These are phyloP conservation scores for Pseudogymnoascus sp. DNA, from an alignment of 2,329 filamentous ascomycete species.

Conservation along the genomic window DNA sequence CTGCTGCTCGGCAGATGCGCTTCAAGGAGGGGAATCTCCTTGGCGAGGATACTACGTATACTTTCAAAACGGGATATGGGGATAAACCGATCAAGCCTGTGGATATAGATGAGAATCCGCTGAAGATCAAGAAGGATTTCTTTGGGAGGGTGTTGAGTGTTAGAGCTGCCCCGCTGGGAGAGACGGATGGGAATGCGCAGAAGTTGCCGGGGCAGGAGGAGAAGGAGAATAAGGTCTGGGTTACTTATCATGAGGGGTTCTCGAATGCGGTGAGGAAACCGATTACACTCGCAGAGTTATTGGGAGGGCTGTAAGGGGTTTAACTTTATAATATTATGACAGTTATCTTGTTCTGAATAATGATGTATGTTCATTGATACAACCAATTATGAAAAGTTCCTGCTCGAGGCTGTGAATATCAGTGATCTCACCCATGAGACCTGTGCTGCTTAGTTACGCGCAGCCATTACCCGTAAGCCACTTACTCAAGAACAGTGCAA, in stretches of 20 bases:
- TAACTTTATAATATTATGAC: background rate
- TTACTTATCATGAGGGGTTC: conserved; percentile 82
- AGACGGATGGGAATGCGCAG: conserved; percentile 36
- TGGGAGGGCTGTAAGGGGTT: conserved; percentile 53
- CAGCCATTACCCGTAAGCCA: background rate
- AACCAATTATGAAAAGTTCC: background rate
- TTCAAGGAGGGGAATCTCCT: conserved; percentile 46
- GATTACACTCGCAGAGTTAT: conserved; percentile 70
- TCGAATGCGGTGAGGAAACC: conserved; percentile 90
- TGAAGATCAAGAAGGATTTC: conserved; percentile 66
- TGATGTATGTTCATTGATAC: background rate
- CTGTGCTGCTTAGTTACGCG: background rate
- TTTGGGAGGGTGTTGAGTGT: conserved; percentile 66
- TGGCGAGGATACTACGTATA: conserved; percentile 28
- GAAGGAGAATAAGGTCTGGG: conserved; percentile 62
- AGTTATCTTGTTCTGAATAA: background rate
- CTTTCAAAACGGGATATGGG: conserved; percentile 13
- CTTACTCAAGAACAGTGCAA: background rate
- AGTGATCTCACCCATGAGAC: background rate
- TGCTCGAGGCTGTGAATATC: background rate
- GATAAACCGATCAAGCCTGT: conserved; percentile 22
- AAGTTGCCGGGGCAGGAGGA: conserved; percentile 56
- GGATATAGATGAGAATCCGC: conserved; percentile 15
- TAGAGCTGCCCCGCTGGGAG: conserved; percentile 34
- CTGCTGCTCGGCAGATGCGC: conserved; percentile 57